phyloP scores from a whole-genome alignment of 306 rosid genomes.

The Pyrus communis region DNA sequence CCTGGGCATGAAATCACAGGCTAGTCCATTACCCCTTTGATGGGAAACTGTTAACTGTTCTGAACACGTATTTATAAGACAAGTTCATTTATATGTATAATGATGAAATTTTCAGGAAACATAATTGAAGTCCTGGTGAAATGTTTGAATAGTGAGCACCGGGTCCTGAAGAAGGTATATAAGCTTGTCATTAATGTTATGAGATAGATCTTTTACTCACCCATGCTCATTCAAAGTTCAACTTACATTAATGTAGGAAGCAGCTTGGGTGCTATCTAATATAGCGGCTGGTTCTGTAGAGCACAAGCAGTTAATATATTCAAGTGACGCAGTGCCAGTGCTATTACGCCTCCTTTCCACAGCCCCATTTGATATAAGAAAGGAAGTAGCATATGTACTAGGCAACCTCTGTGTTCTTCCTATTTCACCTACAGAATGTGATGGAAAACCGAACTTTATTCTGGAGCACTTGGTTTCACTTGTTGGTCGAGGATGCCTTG shows the following conservation, averaged over 20 bases:
- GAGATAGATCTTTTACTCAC: slow-evolving; percentile 7
- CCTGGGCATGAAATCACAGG: slow-evolving; percentile 84
- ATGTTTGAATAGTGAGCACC: slow-evolving; percentile 82
- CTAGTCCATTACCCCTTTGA: slow-evolving; percentile 27
- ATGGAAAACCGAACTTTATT: slow-evolving; percentile 59
- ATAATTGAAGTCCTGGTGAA: slow-evolving; percentile 57
- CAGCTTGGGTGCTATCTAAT: slow-evolving; percentile 92
- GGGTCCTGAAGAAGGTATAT: slow-evolving; percentile 80
- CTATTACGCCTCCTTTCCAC: slow-evolving; percentile 62
- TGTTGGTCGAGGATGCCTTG: slow-evolving; percentile 68
- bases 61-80: neutral
- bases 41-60: neutral
- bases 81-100: neutral
- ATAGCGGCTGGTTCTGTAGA: slow-evolving; percentile 79
- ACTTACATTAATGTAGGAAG: slow-evolving; percentile 50
- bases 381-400: slow-evolving; percentile 84
- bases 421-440: slow-evolving; percentile 47
- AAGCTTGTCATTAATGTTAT: slow-evolving; percentile 4
- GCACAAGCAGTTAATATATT: slow-evolving; percentile 71
- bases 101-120: slow-evolving; percentile 46
- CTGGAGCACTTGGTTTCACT: slow-evolving; percentile 72
- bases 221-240: slow-evolving; percentile 9
- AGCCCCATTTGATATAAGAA: slow-evolving; percentile 80
- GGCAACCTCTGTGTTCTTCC: slow-evolving; percentile 89
- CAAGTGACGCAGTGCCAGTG: slow-evolving; percentile 57